Base-by-base conservation (phyloP, 495 filamentous ascomycete genomes). In the Hypoxylon subgilvum region DNA sequence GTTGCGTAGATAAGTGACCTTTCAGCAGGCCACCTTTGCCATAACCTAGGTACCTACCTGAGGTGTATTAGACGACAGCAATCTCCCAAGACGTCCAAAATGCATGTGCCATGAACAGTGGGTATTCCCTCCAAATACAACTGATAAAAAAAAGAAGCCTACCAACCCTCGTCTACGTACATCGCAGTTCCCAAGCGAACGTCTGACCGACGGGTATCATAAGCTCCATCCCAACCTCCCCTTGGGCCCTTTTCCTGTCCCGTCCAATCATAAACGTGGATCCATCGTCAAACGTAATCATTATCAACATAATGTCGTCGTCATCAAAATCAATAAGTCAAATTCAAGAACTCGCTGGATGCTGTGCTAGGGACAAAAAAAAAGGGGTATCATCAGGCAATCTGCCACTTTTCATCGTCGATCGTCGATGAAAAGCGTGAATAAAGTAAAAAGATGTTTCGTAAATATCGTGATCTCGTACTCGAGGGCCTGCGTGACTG, bases 311-410 rank as follows among this genome's bases (percentile, higher is more conserved):
- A 27, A 27, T 8, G 8, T 27, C 23, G 23, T 27, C 23, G 23
- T 27, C 4, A 27, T 27, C 23, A 27, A 4, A 8, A 27, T 27
- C 23, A 13, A 22, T 7, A 19, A 16, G 22, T 25, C n/a, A 35
- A 54, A 54, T 53, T 51, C 41, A 59, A 57, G 17, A 16, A 32
- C 17, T 52, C 48, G 61, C 49, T 60, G 46, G 30, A 64, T 58
- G 50, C 47, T 59, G 35, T 4, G 13, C 23, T 12, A 28, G 27
- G 13, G 17, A 35, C 28, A 14, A 35, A 53, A 14, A 38, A 36
- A 25, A 35, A 17, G 40, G 56, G 56, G 54, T 65, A 65, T 59
- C 56, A 59, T 55, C 43, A 38, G 49, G 47, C 56, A 65, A 61
- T 59, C 54, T 65, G 50, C 54, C 55, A 40, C 43, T 54, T 30